phyloP scores from a whole-genome alignment of 75 land plant species.

The Sequoiadendron giganteum region DNA sequence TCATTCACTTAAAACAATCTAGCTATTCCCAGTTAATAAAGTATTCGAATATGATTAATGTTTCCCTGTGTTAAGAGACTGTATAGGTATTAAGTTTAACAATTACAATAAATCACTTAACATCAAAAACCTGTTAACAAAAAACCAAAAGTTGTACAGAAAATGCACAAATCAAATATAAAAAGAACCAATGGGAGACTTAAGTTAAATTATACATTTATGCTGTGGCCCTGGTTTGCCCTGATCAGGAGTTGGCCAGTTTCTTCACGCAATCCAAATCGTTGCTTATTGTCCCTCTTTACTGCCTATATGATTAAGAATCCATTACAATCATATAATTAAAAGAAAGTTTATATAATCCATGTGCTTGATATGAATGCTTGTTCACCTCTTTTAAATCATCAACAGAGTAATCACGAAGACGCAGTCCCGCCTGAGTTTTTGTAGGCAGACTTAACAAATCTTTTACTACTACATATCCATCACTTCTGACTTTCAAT shows the following conservation, averaged over 20 bases:
- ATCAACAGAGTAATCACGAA: not conserved
- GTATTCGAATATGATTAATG: too few relatives aligned
- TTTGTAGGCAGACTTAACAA: not conserved
- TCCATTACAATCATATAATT: not conserved
- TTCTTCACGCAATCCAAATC: conserved; percentile 75
- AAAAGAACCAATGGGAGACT: not conserved
- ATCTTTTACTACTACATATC: not conserved
- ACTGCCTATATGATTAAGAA: conserved; percentile 57
- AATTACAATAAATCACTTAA: not conserved
- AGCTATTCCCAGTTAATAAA: too few relatives aligned
- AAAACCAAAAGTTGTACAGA: not conserved
- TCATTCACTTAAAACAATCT: too few relatives aligned
- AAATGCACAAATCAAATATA: not conserved
- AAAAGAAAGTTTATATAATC: not conserved
- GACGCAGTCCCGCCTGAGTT: not conserved
- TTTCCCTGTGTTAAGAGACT: too few relatives aligned
- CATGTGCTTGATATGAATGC: not conserved
- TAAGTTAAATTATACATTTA: conserved; percentile 37
- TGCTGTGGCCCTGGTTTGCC: conserved; percentile 92
- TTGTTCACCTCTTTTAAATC: not conserved
- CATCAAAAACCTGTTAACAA: not conserved
- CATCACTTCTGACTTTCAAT: conserved; percentile 3
- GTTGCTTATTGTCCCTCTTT: conserved; percentile 75
- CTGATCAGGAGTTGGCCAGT: conserved; percentile 74
- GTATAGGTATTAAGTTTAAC: not conserved